phyloP scores from a whole-genome alignment of 306 rosid genomes.

The Ceratonia siliqua region DNA sequence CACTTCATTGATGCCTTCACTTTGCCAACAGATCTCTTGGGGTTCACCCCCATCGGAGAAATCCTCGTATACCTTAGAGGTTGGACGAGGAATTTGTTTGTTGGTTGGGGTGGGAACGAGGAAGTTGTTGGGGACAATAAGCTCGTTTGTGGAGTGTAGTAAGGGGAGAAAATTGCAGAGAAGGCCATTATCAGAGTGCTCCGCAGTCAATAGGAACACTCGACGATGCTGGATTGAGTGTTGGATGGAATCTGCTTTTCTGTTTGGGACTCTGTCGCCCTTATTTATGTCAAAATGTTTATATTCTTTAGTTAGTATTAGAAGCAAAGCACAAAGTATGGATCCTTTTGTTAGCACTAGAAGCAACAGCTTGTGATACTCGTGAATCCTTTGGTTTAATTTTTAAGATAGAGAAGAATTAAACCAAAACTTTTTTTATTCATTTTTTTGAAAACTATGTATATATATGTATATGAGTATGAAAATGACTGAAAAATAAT shows the following conservation, averaged over 20 bases:
- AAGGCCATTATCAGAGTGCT: slow-evolving; percentile 44
- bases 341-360: neutral
- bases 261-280: neutral
- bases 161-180: slow-evolving; percentile 16
- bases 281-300: neutral
- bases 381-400: too few species aligned
- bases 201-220: too few species aligned
- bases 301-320: neutral
- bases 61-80: neutral
- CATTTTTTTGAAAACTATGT: too few species aligned
- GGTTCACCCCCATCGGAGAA: slow-evolving; percentile 1
- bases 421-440: too few species aligned
- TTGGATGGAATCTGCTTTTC: neutral
- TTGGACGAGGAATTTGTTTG: neutral
- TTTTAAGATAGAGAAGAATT: too few species aligned
- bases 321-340: slow-evolving; percentile 8
- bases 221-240: too few species aligned
- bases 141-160: slow-evolving; percentile 1
- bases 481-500: too few species aligned
- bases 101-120: neutral
- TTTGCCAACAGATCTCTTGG: slow-evolving; percentile 5
- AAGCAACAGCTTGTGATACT: neutral
- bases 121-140: slow-evolving; percentile 7
- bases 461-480: too few species aligned
- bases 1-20: slow-evolving; percentile 32